Base-by-base conservation (phyloP, 306 rosid genomes). In the Glycine tomentella region DNA sequence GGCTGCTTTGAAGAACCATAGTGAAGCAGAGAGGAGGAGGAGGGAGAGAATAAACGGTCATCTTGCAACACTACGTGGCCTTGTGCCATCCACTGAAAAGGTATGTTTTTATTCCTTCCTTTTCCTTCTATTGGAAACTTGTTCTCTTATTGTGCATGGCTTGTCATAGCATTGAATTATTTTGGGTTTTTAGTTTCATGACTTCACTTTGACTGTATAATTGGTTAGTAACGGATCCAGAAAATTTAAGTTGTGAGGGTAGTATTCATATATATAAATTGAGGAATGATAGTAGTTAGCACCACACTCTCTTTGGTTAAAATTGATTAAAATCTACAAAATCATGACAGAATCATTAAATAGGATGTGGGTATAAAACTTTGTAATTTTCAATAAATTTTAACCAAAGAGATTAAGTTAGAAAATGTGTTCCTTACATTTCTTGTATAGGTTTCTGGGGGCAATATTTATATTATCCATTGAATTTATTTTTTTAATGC, bases 1-100 rank as follows among this genome's bases (percentile, higher is more conserved):
- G 25, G 93, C 87, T 16, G 92, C 98, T 76, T 80, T 92, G 92
- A 92, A 90, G 89, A 94, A 77, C 16, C 98, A 94, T 76, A 89
- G 97, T 75, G 94, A 90, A 72, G 98, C 98, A 7, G 97, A 94
- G 90, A 88, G 90, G 87, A 88, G 97, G 86, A 86, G 98, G 74
- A 87, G 98, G 78, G 96, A 92, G 89, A 89, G 97, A 85, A 94
- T 94, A 45, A 94, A 94, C 84, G 87, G 90, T 11, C 98, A 92
- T 89, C 92, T 94, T 72, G 73, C 86, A 15, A 90, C 95, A 8
- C 89, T 94, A 46, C 98, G 98, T 59, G 87, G 87, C 36, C 87
- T 92, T 63, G 92, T 94, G 4, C 83, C 94, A 72, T 77, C 88
- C 84, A 79, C 80, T 69, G 84, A 87, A 11, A 94, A 92, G 94